These are phyloP conservation scores for Eucalyptus lansdowneana DNA, from an alignment of 345 rosid genomes.

Conservation along the genomic window DNA sequence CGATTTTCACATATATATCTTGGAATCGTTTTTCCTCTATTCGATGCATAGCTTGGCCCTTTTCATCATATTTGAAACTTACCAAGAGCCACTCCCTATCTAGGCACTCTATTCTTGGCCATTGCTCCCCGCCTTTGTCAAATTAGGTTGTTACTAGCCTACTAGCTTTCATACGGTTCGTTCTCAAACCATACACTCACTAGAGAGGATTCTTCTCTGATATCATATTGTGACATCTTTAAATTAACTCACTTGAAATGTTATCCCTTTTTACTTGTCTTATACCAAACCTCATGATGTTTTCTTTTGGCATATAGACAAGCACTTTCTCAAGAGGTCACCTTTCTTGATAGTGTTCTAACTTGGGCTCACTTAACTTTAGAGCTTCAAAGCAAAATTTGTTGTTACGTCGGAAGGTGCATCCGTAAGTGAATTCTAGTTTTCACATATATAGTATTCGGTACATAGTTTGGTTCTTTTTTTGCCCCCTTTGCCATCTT, in stretches of 20 bases:
- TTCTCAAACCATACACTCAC: neutral
- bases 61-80: neutral
- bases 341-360: neutral
- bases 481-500: neutral
- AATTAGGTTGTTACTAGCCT: neutral
- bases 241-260: neutral
- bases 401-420: neutral
- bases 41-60: neutral
- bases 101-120: accelerated
- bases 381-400: neutral
- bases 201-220: neutral
- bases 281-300: neutral
- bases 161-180: accelerated
- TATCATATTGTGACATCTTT: neutral
- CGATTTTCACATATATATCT: too few relatives aligned
- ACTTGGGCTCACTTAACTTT: neutral
- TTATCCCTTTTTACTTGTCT: too few relatives aligned
- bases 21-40: neutral
- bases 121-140: neutral
- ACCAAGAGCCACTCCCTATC: neutral
- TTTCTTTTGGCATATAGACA: neutral
- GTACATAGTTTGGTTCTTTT: too few relatives aligned
- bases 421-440: too few relatives aligned
- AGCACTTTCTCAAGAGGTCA: neutral
- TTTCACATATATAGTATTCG: neutral